Base-by-base conservation (phyloP, 2,329 filamentous ascomycete genomes). In the Dothideomycetes sp. region DNA sequence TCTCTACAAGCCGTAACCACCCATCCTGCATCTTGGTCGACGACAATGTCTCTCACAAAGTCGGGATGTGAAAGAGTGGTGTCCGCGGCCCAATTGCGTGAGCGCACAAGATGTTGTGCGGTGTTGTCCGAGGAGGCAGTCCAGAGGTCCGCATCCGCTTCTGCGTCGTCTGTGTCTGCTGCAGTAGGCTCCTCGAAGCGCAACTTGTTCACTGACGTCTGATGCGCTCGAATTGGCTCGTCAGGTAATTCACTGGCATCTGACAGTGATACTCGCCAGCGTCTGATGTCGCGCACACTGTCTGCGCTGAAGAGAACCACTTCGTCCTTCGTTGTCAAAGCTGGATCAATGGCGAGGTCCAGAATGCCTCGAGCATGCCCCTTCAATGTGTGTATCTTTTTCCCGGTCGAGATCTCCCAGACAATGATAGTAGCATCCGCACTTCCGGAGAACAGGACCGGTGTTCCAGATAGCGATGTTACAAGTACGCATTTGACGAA, bases 101-200 rank as follows among this genome's bases (percentile, higher is more conserved):
- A 65, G 38, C 87, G 71, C 1, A 79, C 72, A 7, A 95, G 70
- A 50, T 85, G 88, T 58, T 89, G 91, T 2, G 79, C 79, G 1
- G 82, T 87, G 50, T 86, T 91, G 58, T 98, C 91, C 4, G 86
- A 87, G 44, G 86, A 94, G 4, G 88, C 83, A 5, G 89, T 95
- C 87, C 87, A 96, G 11, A 95, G 64, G 51, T 95, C 84, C 22
- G 73, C 77, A 34, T 77, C 75, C 4, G 62, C 60, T 33, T 59
- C 56, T 7, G 24, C 38, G 8, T 44, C 45, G 9, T 42, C 37
- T 4, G 14, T 36, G 9, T 31, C 31, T n/a, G 34, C 44, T 3
- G 37, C 33, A 9, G 38, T 17, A 15, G 39, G 37, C 11, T 41
- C 35, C 47, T 87, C 81, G 51, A 94, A 94, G 15, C 74, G 65